Base-by-base conservation (phyloP, 108 stramenopile genomes). In the Tribonema minus region DNA sequence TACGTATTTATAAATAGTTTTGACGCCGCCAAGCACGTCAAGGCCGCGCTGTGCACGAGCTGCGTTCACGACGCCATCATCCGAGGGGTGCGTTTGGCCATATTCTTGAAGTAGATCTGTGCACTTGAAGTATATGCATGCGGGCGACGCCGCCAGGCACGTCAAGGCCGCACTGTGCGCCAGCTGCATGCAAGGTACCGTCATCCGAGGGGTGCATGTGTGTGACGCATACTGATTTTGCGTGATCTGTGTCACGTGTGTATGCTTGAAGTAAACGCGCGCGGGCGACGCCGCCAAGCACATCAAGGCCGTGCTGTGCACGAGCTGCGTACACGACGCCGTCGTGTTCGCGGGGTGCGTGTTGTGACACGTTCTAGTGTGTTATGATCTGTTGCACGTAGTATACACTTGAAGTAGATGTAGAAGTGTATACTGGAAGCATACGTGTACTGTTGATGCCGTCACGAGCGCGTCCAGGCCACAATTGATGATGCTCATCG, bases 221-320 rank as follows among this genome's bases (percentile, higher is more conserved):
- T n/a, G n/a, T n/a, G n/a, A n/a, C n/a, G n/a, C n/a, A n/a, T n/a
- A n/a, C n/a, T n/a, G n/a, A n/a, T n/a, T n/a, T n/a, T n/a, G n/a
- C n/a, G n/a, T n/a, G n/a, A n/a, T n/a, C 33, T n/a, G n/a, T n/a
- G n/a, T n/a, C n/a, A n/a, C n/a, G n/a, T n/a, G n/a, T n/a, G n/a
- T n/a, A n/a, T 76, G 61, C 46, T 61, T 76, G n/a, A 62, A 54
- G 46, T 59, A 59, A 0, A 59, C 75, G 3, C 15, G 61, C 61
- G 58, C 66, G 35, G 75, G 75, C 4, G 75, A 76, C 31, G 62
- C 75, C 23, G 75, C 75, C 35, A 76, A 76, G 35, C 75, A 76
- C 46, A 61, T 40, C 63, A 64, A 66, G 66, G 63, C 64, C 9
- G 34, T 61, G 35, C 38, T 76, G 30, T 76, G 74, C 65, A 37